These are phyloP conservation scores for Candida sp. DNA, from an alignment of 1,139 yeast genomes.

Conservation along the genomic window DNA sequence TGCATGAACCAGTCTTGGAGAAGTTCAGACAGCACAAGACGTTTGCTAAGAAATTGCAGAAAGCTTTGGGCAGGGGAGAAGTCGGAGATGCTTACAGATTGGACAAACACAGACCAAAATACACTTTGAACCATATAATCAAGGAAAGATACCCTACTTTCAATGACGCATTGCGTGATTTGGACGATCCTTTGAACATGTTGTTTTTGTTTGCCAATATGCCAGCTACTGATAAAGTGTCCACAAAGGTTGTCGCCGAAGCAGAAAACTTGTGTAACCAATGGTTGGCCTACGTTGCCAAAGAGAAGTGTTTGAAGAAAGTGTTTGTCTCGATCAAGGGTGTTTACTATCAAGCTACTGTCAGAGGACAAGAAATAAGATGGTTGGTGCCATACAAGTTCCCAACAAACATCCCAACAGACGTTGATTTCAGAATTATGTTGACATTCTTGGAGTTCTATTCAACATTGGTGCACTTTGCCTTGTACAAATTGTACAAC, in stretches of 20 bases:
- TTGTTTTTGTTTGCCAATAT: constrained; percentile 89
- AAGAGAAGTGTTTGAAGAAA: constrained; percentile 80
- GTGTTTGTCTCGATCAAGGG: constrained; percentile 98
- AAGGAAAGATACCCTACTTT: constrained; percentile 97
- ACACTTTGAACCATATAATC: constrained; percentile 87
- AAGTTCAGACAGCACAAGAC: constrained; percentile 97
- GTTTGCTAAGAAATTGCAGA: constrained; percentile 88
- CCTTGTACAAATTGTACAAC: constrained; percentile 80
- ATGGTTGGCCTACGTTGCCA: constrained; percentile 95
- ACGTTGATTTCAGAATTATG: constrained; percentile 97
- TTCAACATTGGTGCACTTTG: constrained; percentile 89
- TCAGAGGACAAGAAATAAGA: constrained; percentile 90
- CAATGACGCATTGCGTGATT: constrained; percentile 87
- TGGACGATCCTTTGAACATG: constrained; percentile 97
- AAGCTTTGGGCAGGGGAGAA: constrained; percentile 93
- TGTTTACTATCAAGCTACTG: constrained; percentile 90
- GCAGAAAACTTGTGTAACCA: constrained; percentile 90
- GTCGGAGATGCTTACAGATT: constrained; percentile 85
- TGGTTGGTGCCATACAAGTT: constrained; percentile 98
- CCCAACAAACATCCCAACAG: constrained; percentile 94
- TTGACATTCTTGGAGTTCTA: constrained; percentile 95
- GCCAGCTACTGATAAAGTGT: constrained; percentile 91
- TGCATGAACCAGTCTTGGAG: constrained; percentile 93
- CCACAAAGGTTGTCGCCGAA: constrained; percentile 79
- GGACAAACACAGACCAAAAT: constrained; percentile 78